A percentile compares a stretch with the other conserved stretches of the same genome.
These are phyloP conservation scores for Hypoxylon sp. DNA, from an alignment of 2,329 filamentous ascomycete species.

Conservation along the genomic window DNA sequence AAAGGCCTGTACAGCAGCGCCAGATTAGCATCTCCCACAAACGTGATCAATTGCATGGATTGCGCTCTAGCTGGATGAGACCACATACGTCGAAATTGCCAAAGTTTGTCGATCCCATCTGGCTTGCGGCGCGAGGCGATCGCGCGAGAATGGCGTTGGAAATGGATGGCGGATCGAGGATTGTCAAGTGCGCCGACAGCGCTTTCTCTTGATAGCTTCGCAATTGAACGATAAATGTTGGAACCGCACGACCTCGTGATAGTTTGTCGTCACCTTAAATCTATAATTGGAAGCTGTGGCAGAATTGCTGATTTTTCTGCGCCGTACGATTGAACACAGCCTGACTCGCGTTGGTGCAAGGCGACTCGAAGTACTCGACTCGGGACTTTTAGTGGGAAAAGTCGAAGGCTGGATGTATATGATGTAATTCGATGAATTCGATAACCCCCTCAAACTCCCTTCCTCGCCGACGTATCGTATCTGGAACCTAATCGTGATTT, in stretches of 20 bases:
- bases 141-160: slow-evolving; percentile 35
- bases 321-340: slow-evolving; percentile 16
- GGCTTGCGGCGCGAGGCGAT: slow-evolving; percentile 43
- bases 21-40: slow-evolving; percentile 35
- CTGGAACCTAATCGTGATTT: slow-evolving; percentile 34
- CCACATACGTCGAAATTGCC: slow-evolving; percentile 69
- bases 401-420: slow-evolving; percentile 26
- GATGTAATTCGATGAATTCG: slow-evolving; percentile 34
- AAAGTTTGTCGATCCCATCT: slow-evolving; percentile 72
- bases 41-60: neutral
- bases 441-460: slow-evolving; percentile 37
- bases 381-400: slow-evolving; percentile 14
- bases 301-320: slow-evolving; percentile 22
- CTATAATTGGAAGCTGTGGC: slow-evolving; percentile 13
- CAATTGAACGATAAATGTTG: slow-evolving; percentile 15
- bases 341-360: slow-evolving; percentile 33
- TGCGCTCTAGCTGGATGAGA: slow-evolving; percentile 2
- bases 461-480: slow-evolving; percentile 38
- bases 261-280: slow-evolving; percentile 1
- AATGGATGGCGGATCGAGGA: slow-evolving; percentile 13
- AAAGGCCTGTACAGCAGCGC: slow-evolving; percentile 70
- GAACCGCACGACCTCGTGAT: slow-evolving; percentile 11
- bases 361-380: slow-evolving; percentile 17
- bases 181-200: slow-evolving; percentile 19
- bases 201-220: slow-evolving; percentile 10